These are phyloP conservation scores for Conoideocrella luteorostrata DNA, from an alignment of 2,329 filamentous ascomycete species.

Conservation along the genomic window DNA sequence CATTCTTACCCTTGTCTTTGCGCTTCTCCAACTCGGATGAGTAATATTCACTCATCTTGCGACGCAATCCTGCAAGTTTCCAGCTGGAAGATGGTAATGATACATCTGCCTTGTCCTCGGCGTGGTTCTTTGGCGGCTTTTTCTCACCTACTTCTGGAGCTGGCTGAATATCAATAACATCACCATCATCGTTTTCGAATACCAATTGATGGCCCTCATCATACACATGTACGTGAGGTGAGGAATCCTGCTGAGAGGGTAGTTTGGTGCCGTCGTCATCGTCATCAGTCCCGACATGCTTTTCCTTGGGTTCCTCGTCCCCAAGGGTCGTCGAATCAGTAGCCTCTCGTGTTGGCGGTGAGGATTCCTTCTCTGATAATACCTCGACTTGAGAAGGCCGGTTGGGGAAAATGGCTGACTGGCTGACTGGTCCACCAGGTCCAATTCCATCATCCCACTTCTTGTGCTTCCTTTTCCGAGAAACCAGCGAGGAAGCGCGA, in stretches of 20 bases:
- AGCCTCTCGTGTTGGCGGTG: slow-evolving; percentile 22
- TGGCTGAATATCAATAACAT: slow-evolving; percentile 64
- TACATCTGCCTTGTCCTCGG: slow-evolving; percentile 3
- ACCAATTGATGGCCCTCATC: slow-evolving; percentile 74
- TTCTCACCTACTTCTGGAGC: slow-evolving; percentile 9
- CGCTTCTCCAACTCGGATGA: slow-evolving; percentile 56
- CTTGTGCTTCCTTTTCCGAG: slow-evolving; percentile 58
- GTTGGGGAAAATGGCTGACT: slow-evolving; percentile 80
- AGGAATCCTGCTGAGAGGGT: slow-evolving; percentile 10
- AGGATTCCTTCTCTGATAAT: slow-evolving; percentile 23
- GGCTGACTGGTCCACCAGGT: slow-evolving; percentile 79
- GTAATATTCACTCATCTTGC: slow-evolving; percentile 44
- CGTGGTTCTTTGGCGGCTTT: neutral
- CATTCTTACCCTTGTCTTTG: slow-evolving; percentile 55
- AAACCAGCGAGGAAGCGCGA: slow-evolving; percentile 53
- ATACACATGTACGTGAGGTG: slow-evolving; percentile 57
- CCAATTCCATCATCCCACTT: slow-evolving; percentile 66
- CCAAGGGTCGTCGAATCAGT: slow-evolving; percentile 26
- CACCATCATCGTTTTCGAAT: slow-evolving; percentile 80
- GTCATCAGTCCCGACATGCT: slow-evolving; percentile 19
- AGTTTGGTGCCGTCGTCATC: no score
- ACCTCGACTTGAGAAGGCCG: slow-evolving; percentile 26
- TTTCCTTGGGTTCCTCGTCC: slow-evolving; percentile 27
- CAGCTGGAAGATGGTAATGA: slow-evolving; percentile 16
- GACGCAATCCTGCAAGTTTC: slow-evolving; percentile 38